These are phyloP conservation scores for Neurospora cerealis DNA, from an alignment of 495 filamentous ascomycete genomes.

Conservation along the genomic window DNA sequence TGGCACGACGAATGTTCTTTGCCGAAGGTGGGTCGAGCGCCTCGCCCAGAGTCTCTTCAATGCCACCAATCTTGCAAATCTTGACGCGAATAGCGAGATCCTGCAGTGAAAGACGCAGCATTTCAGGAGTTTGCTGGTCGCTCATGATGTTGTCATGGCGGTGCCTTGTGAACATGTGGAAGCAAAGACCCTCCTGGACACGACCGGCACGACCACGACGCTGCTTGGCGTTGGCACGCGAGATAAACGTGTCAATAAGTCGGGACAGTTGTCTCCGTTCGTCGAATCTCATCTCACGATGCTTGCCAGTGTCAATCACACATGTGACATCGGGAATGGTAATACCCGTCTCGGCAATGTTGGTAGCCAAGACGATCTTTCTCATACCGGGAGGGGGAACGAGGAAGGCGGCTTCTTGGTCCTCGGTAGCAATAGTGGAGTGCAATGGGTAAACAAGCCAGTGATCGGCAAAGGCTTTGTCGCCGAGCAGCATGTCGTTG, in stretches of 20 bases:
- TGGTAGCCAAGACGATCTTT: slow-evolving; percentile 92
- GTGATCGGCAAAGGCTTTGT: slow-evolving; percentile 52
- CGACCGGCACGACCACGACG: slow-evolving; percentile 90
- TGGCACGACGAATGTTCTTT: slow-evolving; percentile 83
- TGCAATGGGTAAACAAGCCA: slow-evolving; percentile 86
- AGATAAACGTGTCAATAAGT: slow-evolving; percentile 87
- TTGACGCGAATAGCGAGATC: slow-evolving; percentile 94
- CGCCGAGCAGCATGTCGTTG: slow-evolving; percentile 67
- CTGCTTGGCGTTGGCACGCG: slow-evolving; percentile 87
- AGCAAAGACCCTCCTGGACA: slow-evolving; percentile 88
- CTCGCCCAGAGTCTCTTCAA: slow-evolving; percentile 80
- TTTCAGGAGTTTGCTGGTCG: slow-evolving; percentile 89
- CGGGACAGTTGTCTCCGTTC: slow-evolving; percentile 83
- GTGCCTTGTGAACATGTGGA: slow-evolving; percentile 85
- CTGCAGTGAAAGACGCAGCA: slow-evolving; percentile 86
- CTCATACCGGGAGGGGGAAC: slow-evolving; percentile 69
- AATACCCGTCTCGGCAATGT: slow-evolving; percentile 95
- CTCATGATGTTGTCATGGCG: slow-evolving; percentile 71
- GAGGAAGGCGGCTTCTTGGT: slow-evolving; percentile 84
- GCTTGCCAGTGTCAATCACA: slow-evolving; percentile 89
- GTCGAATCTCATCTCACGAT: slow-evolving; percentile 94
- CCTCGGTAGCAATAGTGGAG: slow-evolving; percentile 90
- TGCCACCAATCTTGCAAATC: slow-evolving; percentile 85
- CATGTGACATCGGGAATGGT: slow-evolving; percentile 95
- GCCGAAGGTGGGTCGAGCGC: slow-evolving; percentile 83